Percentiles rank a stretch among this genome's conserved stretches.
These are phyloP conservation scores for Halophytophthora polymorphica DNA, from an alignment of 352 stramenopile genomes.

Conservation along the genomic window DNA sequence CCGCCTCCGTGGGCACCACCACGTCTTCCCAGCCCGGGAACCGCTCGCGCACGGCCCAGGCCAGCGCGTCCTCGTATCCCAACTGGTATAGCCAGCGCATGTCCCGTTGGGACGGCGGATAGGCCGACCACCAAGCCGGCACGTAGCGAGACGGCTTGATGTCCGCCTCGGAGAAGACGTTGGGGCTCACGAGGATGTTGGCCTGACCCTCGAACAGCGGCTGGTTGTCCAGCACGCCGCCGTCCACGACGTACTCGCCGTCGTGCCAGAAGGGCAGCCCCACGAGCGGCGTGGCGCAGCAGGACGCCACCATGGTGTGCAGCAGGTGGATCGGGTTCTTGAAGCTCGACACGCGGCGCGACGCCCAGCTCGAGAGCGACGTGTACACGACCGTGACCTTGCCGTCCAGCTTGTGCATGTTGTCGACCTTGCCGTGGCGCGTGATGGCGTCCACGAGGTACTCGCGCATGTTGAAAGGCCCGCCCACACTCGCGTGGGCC, in stretches of 20 bases:
- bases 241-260: conserved; percentile 57
- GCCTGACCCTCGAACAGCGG: conserved; percentile 33
- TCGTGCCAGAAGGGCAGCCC: conserved; percentile 51
- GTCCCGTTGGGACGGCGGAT: conserved; percentile 42
- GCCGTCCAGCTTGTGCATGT: conserved; percentile 26
- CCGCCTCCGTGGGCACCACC: conserved; percentile 26
- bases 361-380: conserved; percentile 39
- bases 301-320: conserved; percentile 48
- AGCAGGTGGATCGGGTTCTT: conserved; percentile 35
- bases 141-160: conserved; percentile 66
- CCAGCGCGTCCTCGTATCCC: conserved; percentile 42
- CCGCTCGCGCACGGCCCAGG: conserved; percentile 25
- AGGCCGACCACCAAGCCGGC: conserved; percentile 58
- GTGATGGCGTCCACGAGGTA: conserved; percentile 45
- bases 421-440: conserved; percentile 19
- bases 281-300: conserved; percentile 42
- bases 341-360: conserved; percentile 38
- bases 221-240: conserved; percentile 55
- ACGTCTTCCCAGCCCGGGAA: conserved; percentile 13
- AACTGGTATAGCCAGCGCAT: conserved; percentile 56
- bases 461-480: conserved; percentile 46
- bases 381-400: conserved; percentile 52
- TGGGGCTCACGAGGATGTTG: conserved; percentile 32
- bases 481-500: conserved; percentile 18
- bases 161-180: conserved; percentile 36